Conservation (phyloP, 306 rosid species). For the Astragalus glycyphyllos region DNA sequence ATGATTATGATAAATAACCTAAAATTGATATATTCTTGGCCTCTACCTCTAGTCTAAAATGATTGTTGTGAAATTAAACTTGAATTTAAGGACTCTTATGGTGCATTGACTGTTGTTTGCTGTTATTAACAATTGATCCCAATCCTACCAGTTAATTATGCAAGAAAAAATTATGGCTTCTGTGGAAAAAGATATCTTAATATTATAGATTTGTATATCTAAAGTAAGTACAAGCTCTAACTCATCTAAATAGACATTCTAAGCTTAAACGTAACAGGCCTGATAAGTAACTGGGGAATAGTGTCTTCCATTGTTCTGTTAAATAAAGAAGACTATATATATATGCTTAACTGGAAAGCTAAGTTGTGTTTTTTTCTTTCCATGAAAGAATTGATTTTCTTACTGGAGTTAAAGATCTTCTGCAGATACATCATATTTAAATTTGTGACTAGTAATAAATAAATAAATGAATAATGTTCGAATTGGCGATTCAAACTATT, state of each 20-base stretch:
- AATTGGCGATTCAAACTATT: conserved; percentile 5
- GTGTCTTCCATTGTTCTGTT: conserved; percentile 26
- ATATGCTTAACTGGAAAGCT: neutral
- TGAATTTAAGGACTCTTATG: neutral
- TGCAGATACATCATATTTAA: conserved; percentile 17
- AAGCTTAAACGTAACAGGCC: too few species aligned
- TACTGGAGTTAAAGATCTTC: neutral
- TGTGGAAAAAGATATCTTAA: too few species aligned
- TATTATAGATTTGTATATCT: too few species aligned
- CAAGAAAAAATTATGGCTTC: neutral
- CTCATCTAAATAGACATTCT: too few species aligned
- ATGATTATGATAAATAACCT: conserved; percentile 15
- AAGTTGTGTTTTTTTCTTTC: conserved; percentile 1
- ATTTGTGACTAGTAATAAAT: neutral
- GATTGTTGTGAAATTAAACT: conserved; percentile 1
- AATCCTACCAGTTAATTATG: neutral
- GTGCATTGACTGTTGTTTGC: neutral
- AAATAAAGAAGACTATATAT: neutral
- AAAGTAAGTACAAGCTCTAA: too few species aligned
- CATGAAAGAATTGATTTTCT: neutral
- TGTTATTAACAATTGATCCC: neutral
- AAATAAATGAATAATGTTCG: conserved; percentile 12
- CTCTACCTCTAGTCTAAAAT: conserved; percentile 8
- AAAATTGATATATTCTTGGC: neutral
- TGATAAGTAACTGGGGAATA: too few species aligned